phyloP scores from a whole-genome alignment of 331 rosid species.

The Spiraea crenata region DNA sequence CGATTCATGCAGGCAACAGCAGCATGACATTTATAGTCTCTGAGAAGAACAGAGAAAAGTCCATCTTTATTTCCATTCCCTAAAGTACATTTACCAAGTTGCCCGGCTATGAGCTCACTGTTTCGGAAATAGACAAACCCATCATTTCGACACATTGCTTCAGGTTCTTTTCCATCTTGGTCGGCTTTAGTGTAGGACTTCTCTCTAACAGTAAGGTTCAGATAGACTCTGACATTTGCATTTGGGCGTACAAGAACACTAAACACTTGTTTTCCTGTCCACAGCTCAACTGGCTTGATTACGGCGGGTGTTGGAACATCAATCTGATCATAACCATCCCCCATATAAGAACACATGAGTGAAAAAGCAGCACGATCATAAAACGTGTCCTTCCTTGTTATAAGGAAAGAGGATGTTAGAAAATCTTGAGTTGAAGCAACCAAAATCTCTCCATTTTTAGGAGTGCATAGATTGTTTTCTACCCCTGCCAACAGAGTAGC shows the following conservation, averaged over 20 bases:
- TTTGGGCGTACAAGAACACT: slow-evolving; percentile 77
- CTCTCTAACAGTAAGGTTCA: slow-evolving; percentile 83
- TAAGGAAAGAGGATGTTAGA: slow-evolving; percentile 88
- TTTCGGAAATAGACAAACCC: slow-evolving; percentile 90
- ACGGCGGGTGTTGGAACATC: slow-evolving; percentile 95
- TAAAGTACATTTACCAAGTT: slow-evolving; percentile 92
- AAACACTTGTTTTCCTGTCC: slow-evolving; percentile 97
- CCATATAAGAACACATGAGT: slow-evolving; percentile 87
- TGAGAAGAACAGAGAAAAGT: slow-evolving; percentile 79
- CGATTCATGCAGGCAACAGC: slow-evolving; percentile 98
- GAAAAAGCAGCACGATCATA: slow-evolving; percentile 91
- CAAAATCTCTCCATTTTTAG: slow-evolving; percentile 93
- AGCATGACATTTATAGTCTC: slow-evolving; percentile 88
- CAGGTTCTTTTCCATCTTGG: slow-evolving; percentile 49
- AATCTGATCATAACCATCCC: slow-evolving; percentile 73
- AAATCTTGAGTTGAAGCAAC: slow-evolving; percentile 99
- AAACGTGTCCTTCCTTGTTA: slow-evolving; percentile 89
- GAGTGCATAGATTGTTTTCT: slow-evolving; percentile 94
- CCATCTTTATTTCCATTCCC: slow-evolving; percentile 98
- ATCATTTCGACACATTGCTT: slow-evolving; percentile 83
- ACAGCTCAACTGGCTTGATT: slow-evolving; percentile 90
- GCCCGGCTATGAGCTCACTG: slow-evolving; percentile 91
- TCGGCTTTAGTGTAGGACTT: slow-evolving; percentile 51
- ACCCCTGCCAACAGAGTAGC: slow-evolving; percentile 97
- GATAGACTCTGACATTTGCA: slow-evolving; percentile 73